These are phyloP conservation scores for Blastocystis sp. DNA, from an alignment of 352 stramenopile genomes.

Conservation along the genomic window DNA sequence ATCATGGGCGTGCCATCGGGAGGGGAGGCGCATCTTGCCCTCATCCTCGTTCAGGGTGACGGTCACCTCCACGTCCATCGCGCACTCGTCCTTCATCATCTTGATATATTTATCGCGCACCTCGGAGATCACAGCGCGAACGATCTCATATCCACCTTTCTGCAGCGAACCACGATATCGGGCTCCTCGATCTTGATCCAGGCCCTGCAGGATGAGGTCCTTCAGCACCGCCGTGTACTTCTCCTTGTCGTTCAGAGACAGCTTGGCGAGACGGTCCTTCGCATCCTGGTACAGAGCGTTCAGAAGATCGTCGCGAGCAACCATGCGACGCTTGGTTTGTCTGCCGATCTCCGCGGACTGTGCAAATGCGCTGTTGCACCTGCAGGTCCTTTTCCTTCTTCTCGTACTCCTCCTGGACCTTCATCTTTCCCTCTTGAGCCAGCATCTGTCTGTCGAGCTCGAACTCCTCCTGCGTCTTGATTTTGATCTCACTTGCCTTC, in stretches of 20 bases:
- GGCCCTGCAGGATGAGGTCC: constrained; percentile 73
- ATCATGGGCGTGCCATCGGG: constrained; percentile 69
- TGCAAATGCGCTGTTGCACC: constrained; percentile 76
- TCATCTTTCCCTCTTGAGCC: constrained; percentile 93
- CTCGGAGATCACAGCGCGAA: constrained; percentile 82
- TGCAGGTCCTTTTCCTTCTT: constrained; percentile 96
- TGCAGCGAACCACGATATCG: constrained; percentile 86
- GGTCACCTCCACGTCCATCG: constrained; percentile 62
- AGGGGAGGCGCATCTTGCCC: constrained; percentile 70
- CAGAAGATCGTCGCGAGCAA: constrained; percentile 83
- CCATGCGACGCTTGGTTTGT: constrained; percentile 83
- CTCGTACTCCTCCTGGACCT: constrained; percentile 92
- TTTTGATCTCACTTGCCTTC: constrained; percentile 96
- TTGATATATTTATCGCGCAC: constrained; percentile 81
- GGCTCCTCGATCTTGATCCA: constrained; percentile 64
- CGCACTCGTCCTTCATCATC: constrained; percentile 76
- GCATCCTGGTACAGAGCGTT: constrained; percentile 73
- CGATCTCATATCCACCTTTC: constrained; percentile 83
- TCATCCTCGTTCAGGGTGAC: constrained; percentile 76
- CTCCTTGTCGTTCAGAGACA: constrained; percentile 77
- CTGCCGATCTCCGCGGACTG: constrained; percentile 66
- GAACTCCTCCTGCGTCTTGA: constrained; percentile 97
- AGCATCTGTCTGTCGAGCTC: constrained; percentile 97
- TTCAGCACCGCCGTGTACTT: constrained; percentile 90
- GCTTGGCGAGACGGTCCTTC: constrained; percentile 73